Conservation (phyloP, 129 eudicot species). For the Lactuca saligna region DNA sequence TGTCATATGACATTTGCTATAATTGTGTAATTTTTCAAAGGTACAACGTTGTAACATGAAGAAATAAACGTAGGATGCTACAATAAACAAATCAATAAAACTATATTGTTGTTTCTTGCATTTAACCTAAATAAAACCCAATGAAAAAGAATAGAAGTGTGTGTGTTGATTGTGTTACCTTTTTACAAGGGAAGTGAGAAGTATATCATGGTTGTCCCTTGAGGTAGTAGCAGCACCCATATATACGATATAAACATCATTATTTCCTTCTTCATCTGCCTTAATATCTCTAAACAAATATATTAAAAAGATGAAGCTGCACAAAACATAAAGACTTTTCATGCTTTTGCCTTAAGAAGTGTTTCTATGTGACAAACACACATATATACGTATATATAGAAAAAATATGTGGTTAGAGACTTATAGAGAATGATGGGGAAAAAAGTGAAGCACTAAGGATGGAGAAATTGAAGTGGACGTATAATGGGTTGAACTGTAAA, state of each 20-base stretch:
- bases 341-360: slow-evolving; percentile 20
- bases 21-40: too few species aligned
- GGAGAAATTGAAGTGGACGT: slow-evolving; percentile 29
- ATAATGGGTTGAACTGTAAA: background rate
- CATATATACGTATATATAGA: slow-evolving; percentile 19
- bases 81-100: too few species aligned
- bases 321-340: slow-evolving; percentile 29
- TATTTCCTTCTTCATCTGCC: slow-evolving; percentile 30
- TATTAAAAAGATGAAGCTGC: slow-evolving; percentile 28
- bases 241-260: slow-evolving; percentile 66
- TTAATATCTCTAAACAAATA: slow-evolving; percentile 15
- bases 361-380: background rate
- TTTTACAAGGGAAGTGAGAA: slow-evolving; percentile 45
- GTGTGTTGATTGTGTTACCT: slow-evolving; percentile 28
- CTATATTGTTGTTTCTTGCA: background rate
- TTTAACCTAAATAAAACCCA: background rate
- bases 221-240: slow-evolving; percentile 58
- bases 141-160: background rate
- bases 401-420: slow-evolving; percentile 7
- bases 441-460: slow-evolving; percentile 29
- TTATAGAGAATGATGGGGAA: slow-evolving; percentile 6
- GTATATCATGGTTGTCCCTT: slow-evolving; percentile 43
- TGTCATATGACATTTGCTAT: too few species aligned
- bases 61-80: too few species aligned
- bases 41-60: too few species aligned